Evolutionary conservation across 371 early-diverging fungal species (phyloP).

Genomic region (Phascolomyces articulosus): DNA sequence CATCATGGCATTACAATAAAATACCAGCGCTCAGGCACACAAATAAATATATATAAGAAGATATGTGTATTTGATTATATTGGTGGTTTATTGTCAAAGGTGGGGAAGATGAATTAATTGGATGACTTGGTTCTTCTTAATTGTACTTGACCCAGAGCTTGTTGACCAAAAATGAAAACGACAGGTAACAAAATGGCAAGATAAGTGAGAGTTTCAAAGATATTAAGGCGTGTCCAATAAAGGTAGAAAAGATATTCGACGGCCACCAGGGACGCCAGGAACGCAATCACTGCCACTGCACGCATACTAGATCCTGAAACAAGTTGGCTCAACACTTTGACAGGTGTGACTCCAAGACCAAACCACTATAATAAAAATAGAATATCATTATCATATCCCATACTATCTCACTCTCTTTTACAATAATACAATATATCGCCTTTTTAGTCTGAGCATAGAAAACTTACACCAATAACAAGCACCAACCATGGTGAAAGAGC

Average conservation of each 20-base stretch:
- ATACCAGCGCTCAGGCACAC: too few relatives aligned
- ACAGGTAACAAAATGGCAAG: constrained; percentile 55
- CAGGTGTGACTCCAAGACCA: constrained; percentile 53
- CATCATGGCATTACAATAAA: not conserved
- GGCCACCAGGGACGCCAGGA: constrained; percentile 58
- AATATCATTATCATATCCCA: too few relatives aligned
- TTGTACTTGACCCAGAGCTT: constrained; percentile 54
- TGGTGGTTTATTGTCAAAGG: too few relatives aligned
- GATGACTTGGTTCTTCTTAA: constrained; percentile 14
- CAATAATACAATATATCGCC: too few relatives aligned
- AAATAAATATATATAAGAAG: too few relatives aligned
- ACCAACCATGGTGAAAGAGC: constrained; percentile 70
- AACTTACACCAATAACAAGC: constrained; percentile 62
- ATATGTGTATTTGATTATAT: too few relatives aligned
- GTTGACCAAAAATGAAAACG: constrained; percentile 64
- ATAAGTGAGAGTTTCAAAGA: constrained; percentile 73
- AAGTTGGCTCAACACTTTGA: constrained; percentile 33
- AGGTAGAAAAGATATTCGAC: constrained; percentile 65
- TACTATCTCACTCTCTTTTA: too few relatives aligned
- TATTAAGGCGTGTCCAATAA: constrained; percentile 73
- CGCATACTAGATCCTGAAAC: constrained; percentile 24
- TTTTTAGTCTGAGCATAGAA: too few relatives aligned
- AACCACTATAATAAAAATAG: too few relatives aligned
- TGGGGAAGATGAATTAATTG: too few relatives aligned
- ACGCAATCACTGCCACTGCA: constrained; percentile 54